Evolutionary conservation across 2,329 filamentous ascomycete species (phyloP).

Genomic region (Neofusicoccum cordaticola): DNA sequence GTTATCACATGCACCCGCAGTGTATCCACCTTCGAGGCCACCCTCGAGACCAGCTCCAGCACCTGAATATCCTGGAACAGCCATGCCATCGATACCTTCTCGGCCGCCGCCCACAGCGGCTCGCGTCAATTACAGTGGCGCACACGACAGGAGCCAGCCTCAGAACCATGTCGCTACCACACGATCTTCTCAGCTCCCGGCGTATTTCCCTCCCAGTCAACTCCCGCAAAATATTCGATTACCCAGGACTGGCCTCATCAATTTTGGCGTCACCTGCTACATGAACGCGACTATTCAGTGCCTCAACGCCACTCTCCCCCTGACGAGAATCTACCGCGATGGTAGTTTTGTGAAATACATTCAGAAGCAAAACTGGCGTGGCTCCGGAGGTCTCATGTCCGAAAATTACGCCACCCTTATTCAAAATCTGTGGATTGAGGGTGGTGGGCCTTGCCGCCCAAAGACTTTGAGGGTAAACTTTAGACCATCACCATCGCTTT

Average conservation of each 20-base stretch:
- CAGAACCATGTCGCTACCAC: slow-evolving; percentile 30
- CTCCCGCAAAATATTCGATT: slow-evolving; percentile 44
- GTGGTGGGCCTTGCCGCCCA: slow-evolving; percentile 46
- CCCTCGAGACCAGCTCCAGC: slow-evolving; percentile 27
- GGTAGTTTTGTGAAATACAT: slow-evolving; percentile 61
- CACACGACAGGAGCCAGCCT: slow-evolving; percentile 57
- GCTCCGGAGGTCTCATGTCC: slow-evolving; percentile 60
- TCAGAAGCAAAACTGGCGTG: slow-evolving; percentile 62
- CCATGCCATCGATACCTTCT: slow-evolving; percentile 58
- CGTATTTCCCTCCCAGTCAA: slow-evolving; percentile 46
- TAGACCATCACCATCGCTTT: background rate
- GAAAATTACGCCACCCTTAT: slow-evolving; percentile 62
- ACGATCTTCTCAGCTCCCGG: slow-evolving; percentile 37
- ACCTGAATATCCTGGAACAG: slow-evolving; percentile 49
- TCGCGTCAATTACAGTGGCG: slow-evolving; percentile 73
- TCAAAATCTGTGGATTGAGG: slow-evolving; percentile 61
- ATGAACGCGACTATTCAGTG: slow-evolving; percentile 90
- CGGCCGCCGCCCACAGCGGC: slow-evolving; percentile 58
- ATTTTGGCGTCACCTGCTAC: slow-evolving; percentile 83
- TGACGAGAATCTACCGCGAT: slow-evolving; percentile 63
- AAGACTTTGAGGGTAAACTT: slow-evolving; percentile 43
- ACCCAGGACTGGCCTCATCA: slow-evolving; percentile 71
- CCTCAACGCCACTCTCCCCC: slow-evolving; percentile 66
- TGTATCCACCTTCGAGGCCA: slow-evolving; percentile 29
- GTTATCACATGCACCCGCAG: slow-evolving; percentile 18